Percentiles rank a stretch among this genome's conserved stretches.
These are phyloP conservation scores for Gonium pectorale DNA, from an alignment of 139 green algal genomes.

Conservation along the genomic window DNA sequence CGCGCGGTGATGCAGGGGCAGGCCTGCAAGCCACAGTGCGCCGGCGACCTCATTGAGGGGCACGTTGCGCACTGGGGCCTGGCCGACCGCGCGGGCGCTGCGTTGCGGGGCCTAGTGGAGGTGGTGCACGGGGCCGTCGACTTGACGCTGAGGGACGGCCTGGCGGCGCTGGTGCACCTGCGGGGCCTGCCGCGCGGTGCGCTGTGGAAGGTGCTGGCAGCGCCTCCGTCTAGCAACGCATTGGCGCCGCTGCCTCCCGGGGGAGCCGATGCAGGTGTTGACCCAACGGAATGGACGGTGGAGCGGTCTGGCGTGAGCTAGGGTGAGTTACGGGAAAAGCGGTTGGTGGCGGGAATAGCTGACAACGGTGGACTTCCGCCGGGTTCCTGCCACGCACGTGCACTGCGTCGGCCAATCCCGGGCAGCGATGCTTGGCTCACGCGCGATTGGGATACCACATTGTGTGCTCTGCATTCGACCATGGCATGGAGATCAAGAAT, in stretches of 20 bases:
- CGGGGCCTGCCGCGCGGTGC: background rate
- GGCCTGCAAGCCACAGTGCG: conserved; percentile 77
- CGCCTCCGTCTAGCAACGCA: background rate
- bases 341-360: too few relatives aligned
- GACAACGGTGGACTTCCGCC: too few relatives aligned
- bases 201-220: background rate
- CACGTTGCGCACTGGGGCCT: conserved; percentile 18
- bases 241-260: background rate
- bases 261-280: too few relatives aligned
- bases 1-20: conserved; percentile 71
- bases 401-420: too few relatives aligned
- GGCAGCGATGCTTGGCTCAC: too few relatives aligned
- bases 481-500: too few relatives aligned
- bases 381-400: too few relatives aligned
- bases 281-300: too few relatives aligned
- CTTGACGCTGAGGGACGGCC: background rate
- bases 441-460: too few relatives aligned
- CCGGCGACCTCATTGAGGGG: conserved; percentile 35
- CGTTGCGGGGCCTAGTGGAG: background rate
- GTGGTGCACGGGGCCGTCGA: background rate
- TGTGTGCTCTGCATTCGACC: too few relatives aligned
- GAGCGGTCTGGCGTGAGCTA: too few relatives aligned
- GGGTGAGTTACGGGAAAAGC: too few relatives aligned
- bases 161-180: conserved; percentile 25
- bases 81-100: background rate